Evolutionary conservation across 2,329 filamentous ascomycete species (phyloP), one percentile per base, ranked within the genome.

Genomic region (Colletotrichum melonis): DNA sequence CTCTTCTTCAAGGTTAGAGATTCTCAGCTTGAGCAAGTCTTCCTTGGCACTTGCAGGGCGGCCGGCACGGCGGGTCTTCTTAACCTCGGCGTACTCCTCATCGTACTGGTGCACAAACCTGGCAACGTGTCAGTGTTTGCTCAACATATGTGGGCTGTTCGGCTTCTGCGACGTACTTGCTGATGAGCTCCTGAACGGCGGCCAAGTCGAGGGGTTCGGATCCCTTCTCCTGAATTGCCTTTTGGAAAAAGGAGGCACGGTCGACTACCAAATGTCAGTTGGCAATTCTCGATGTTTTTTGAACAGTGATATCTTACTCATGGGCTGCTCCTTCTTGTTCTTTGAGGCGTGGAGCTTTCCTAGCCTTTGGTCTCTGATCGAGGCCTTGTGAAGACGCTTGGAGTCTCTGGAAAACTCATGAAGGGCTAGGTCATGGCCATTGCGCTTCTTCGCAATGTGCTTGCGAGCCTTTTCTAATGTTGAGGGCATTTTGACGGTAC

Each of bases 401-500:
- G 95, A 94, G 86, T 98, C 94, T 76, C 97, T 89, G 74, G 95
- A 98, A 81, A 95, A 95, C 82, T 95, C 93, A 80, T 98, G 96
- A 26, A 98, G 88, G 14, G 92, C 88, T 35, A 92, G 92, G 59
- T 94, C 88, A 52, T 91, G 91, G 24, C 91, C 91, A 76, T 91
- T 91, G 76, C 93, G 91, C 88, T 98, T 98, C 86, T 97, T 98
- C 42, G 91, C 87, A 76, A 98, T 96, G 76, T 95, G 91, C 85
- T 98, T 98, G 75, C 93, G 91, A 24, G 97, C 93, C 81, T 98
- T 98, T 75, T 91, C 86, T 7, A 98, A 85, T 57, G 92, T 90
- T 80, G 91, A 93, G 16, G 94, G 90, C 95, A 97, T 97, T 28
- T 78, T 88, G 80, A 68, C 24, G 52, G 24, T 12, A 14, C 7